Evolutionary conservation across 169 alveolate genomes (phyloP).

Genomic region (Plasmodium ovale): DNA sequence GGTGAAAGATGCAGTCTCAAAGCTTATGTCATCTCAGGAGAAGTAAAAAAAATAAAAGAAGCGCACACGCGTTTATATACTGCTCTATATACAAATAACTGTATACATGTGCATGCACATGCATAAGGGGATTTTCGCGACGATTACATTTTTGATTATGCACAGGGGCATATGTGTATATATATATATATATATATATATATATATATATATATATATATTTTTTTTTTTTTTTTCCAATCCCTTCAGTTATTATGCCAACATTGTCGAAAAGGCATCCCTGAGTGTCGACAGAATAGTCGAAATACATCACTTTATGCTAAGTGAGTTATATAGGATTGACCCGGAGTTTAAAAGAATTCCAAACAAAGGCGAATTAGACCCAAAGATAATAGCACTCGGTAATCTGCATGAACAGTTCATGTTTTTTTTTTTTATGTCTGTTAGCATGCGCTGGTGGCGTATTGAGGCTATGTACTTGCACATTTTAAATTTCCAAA

Average conservation of each 20-base stretch:
- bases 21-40: conserved; percentile 71
- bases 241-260: conserved; percentile 59
- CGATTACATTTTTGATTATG: too few species aligned
- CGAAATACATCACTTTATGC: conserved; percentile 87
- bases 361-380: conserved; percentile 79
- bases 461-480: too few species aligned
- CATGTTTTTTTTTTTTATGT: not conserved
- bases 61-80: too few species aligned
- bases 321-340: conserved; percentile 82
- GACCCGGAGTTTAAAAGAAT: conserved; percentile 81
- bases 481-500: too few species aligned
- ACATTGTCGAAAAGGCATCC: conserved; percentile 44
- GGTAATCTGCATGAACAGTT: conserved; percentile 8
- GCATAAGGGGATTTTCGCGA: too few species aligned
- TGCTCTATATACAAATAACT: too few species aligned
- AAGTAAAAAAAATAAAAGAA: conserved; percentile 23
- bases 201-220: not conserved
- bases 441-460: not conserved
- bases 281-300: conserved; percentile 82
- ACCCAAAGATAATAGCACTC: conserved; percentile 83
- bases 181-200: conserved; percentile 2
- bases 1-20: conserved; percentile 66
- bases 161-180: too few species aligned
- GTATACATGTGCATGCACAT: not conserved
- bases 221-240: not conserved